Evolutionary conservation across 805 yeast genomes (phyloP).

Genomic region (Starmerella floris): DNA sequence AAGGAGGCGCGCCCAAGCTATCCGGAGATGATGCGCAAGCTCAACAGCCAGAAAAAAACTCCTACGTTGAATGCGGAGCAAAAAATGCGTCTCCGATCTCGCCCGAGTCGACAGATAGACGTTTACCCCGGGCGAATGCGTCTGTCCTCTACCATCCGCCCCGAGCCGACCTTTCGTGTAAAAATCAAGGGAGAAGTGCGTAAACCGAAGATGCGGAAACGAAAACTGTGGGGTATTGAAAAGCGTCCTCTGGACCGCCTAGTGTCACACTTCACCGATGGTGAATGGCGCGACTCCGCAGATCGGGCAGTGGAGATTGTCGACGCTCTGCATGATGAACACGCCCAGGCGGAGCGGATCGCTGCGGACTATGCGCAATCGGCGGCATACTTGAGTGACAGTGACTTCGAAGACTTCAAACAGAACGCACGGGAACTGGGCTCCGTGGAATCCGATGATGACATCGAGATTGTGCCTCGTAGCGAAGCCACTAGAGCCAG

Average conservation of each 20-base stretch:
- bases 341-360: conserved; percentile 17
- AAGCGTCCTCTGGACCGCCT: conserved; percentile 41
- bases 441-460: conserved; percentile 34
- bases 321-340: conserved; percentile 26
- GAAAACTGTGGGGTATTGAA: conserved; percentile 84
- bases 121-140: conserved; percentile 50
- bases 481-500: background rate
- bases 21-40: conserved; percentile 32
- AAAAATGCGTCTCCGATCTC: conserved; percentile 28
- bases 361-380: conserved; percentile 7
- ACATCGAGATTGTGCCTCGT: conserved; percentile 29
- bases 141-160: conserved; percentile 35
- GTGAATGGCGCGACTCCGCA: conserved; percentile 67
- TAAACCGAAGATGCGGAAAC: conserved; percentile 52
- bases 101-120: conserved; percentile 26
- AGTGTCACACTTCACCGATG: conserved; percentile 47
- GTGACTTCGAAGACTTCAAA: conserved; percentile 23
- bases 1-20: conserved; percentile 45
- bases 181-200: conserved; percentile 38
- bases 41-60: conserved; percentile 34
- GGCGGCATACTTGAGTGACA: conserved; percentile 19
- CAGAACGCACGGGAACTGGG: conserved; percentile 13
- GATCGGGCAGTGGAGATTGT: conserved; percentile 59
- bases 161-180: conserved; percentile 50
- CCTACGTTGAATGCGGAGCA: conserved; percentile 21